Conservation (phyloP, 2,329 filamentous ascomycete species). For the Aspergillus hortae region DNA sequence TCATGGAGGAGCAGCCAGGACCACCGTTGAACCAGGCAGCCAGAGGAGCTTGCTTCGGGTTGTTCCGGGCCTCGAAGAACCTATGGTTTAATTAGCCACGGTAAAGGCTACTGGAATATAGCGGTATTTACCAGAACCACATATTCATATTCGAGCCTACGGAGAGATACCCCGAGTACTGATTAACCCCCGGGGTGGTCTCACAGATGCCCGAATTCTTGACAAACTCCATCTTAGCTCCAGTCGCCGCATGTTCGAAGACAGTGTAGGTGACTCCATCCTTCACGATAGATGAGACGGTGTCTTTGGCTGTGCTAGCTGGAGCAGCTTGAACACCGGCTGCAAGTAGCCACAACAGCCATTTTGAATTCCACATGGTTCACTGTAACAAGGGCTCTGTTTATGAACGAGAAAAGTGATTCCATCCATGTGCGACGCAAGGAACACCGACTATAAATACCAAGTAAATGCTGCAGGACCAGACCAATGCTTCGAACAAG, state of each 20-base stretch:
- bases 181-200: slow-evolving; percentile 49
- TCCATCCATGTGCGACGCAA: no score
- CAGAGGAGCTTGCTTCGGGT: slow-evolving; percentile 42
- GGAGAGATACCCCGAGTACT: slow-evolving; percentile 51
- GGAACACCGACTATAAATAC: no score
- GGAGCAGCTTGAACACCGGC: not conserved
- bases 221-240: slow-evolving; percentile 46
- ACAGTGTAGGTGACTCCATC: slow-evolving; percentile 43
- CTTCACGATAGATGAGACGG: slow-evolving; percentile 25
- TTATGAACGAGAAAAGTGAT: no score
- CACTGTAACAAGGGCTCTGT: no score
- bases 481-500: no score
- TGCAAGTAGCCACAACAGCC: not conserved
- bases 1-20: slow-evolving; percentile 44
- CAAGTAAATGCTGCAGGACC: no score
- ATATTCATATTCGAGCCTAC: slow-evolving; percentile 45
- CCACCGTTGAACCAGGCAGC: slow-evolving; percentile 48
- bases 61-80: slow-evolving; percentile 48
- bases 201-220: slow-evolving; percentile 52
- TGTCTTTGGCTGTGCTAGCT: slow-evolving; percentile 1
- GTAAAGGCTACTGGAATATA: no score
- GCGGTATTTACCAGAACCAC: slow-evolving; percentile 38
- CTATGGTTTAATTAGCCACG: slow-evolving; percentile 14
- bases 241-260: slow-evolving; percentile 49
- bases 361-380: not conserved